Base-by-base conservation (phyloP, 768 basidiomycete species). In the Mycena maculata region DNA sequence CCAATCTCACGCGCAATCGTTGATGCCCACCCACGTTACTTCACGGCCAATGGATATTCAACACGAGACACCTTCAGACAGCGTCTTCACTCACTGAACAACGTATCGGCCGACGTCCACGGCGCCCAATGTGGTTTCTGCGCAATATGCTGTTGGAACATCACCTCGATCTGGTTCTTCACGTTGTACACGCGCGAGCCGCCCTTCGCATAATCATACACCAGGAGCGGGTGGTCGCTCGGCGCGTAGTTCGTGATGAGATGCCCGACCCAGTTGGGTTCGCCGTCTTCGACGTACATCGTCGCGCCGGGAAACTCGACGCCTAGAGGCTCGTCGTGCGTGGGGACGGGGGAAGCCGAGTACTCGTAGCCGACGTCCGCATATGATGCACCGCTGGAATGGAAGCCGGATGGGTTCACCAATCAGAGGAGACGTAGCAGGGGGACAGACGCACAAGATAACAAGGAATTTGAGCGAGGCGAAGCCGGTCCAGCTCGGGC, bases 11-110 rank as follows among this genome's bases (percentile, higher is more conserved):
- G 74, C 79, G 72, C 76, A 75, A 70, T 85, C 84, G 61, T 86
- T 86, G 55, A 86, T 85, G 5, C 84, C 84, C 25, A 85, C 76
- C 83, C 83, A 84, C 3, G 80, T 82, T 8, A 82, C 84, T 85
- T 56, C 48, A 20, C n/a, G n/a, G n/a, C n/a, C n/a, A 63, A 44
- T 38, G 2, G 11, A 25, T 27, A 58, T 25, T 31, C 16, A 13
- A 31, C 18, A 3, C 22, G 30, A 30, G 22, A 25, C 16, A 18
- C n/a, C 25, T 10, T 16, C 7, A 12, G 25, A 22, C 12, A 42
- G 25, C 10, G 5, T 25, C 22, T 7, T 11, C 7, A 60, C 76
- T 64, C 66, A 80, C 82, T 65, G 47, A 83, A 82, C 16, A 82
- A 68, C 10, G 80, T 71, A 45, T 79, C 74, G 15, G 71, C 59